Conservation (phyloP, 768 basidiomycete genomes). For the Omphalotus guepiniiformis region DNA sequence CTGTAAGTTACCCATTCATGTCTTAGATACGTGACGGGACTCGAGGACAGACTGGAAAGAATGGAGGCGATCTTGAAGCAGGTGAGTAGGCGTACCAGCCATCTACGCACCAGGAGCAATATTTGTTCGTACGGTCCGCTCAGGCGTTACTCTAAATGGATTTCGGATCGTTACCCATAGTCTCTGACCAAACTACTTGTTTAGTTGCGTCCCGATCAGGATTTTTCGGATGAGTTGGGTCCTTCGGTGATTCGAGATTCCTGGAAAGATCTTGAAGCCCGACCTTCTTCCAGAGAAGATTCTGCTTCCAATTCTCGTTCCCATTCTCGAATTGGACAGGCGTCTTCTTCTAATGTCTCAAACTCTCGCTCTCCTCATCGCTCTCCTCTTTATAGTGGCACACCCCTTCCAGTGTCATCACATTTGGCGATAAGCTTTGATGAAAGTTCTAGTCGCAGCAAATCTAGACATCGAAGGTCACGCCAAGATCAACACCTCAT, state of each 20-base stretch:
- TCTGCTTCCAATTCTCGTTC: conserved; percentile 14
- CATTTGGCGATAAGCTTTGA: too few species aligned
- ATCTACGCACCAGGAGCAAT: not conserved
- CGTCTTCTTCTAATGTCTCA: not conserved
- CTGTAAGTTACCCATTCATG: not conserved
- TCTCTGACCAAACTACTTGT: conserved; percentile 1
- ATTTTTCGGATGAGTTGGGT: conserved; percentile 61
- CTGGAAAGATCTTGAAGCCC: conserved; percentile 44
- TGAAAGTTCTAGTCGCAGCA: too few species aligned
- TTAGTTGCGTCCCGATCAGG: conserved; percentile 58
- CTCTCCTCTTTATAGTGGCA: too few species aligned
- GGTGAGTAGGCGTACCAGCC: conserved; percentile 27
- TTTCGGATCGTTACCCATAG: not conserved
- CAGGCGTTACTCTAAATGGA: not conserved
- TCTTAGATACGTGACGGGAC: conserved; percentile 48
- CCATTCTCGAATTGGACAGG: not conserved
- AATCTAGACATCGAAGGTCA: not conserved
- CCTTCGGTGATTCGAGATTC: conserved; percentile 59
- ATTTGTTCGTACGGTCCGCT: not conserved
- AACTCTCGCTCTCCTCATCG: not conserved
- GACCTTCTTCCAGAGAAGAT: conserved; percentile 9
- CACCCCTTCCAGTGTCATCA: too few species aligned
- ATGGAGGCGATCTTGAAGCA: conserved; percentile 50
- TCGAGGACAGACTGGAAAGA: conserved; percentile 57
- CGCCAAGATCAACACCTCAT: not conserved